A percentile compares a stretch with the other conserved stretches of the same genome.
Evolutionary conservation across 2,329 filamentous ascomycete species (phyloP).

Genomic region (Parafenestella ontariensis): DNA sequence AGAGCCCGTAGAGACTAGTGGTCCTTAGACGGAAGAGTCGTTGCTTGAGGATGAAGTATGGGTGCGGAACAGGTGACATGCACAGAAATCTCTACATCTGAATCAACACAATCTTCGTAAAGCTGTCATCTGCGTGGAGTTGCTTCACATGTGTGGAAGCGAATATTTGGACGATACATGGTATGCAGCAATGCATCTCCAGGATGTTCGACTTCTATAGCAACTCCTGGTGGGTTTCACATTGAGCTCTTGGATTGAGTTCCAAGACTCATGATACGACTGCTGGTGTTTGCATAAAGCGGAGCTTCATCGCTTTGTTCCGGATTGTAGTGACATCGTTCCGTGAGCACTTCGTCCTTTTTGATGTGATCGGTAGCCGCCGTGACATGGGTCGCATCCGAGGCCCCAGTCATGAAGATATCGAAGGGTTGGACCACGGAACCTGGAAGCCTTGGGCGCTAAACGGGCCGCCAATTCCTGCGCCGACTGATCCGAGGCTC

Average conservation of each 20-base stretch:
- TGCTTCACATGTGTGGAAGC: background rate
- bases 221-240: background rate
- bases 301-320: background rate
- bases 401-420: background rate
- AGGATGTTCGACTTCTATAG: background rate
- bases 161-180: background rate
- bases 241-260: background rate
- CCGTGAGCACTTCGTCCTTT: background rate
- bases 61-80: background rate
- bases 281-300: background rate
- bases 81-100: background rate
- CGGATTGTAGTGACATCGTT: background rate
- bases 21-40: background rate
- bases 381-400: conserved; percentile 2
- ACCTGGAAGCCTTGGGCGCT: background rate
- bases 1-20: background rate
- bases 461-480: background rate
- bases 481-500: too few relatives aligned
- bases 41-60: background rate
- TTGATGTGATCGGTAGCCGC: conserved; percentile 6
- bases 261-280: background rate
- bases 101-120: background rate
- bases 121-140: background rate
- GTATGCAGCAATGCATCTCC: background rate
- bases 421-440: background rate